A percentile compares a stretch with the other conserved stretches of the same genome.
Conservation (phyloP, 169 alveolate species). For the Cryptosporidium canis region DNA sequence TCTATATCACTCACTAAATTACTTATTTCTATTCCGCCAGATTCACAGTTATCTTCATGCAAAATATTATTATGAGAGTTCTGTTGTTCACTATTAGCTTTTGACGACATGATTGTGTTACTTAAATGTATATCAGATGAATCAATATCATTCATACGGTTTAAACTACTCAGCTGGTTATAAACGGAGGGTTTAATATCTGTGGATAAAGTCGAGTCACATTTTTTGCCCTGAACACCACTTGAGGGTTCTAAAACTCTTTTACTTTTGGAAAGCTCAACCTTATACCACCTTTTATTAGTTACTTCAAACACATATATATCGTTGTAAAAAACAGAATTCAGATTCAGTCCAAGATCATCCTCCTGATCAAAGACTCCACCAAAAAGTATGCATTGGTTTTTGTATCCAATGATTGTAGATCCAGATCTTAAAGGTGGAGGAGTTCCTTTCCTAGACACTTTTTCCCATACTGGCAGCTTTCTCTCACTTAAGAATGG, state of each 20-base stretch:
- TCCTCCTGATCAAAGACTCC: slow-evolving; percentile 89
- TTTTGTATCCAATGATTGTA: slow-evolving; percentile 79
- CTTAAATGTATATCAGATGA: background rate
- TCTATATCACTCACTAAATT: slow-evolving; percentile 9
- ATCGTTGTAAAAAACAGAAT: slow-evolving; percentile 82
- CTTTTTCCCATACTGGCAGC: slow-evolving; percentile 58
- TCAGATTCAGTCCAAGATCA: slow-evolving; percentile 79
- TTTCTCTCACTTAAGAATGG: slow-evolving; percentile 42
- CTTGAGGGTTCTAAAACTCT: background rate
- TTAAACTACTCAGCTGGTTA: background rate
- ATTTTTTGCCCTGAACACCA: background rate
- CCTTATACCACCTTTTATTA: slow-evolving; percentile 72
- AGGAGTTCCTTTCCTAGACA: slow-evolving; percentile 38
- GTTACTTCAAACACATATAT: slow-evolving; percentile 79
- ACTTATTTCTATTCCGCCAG: slow-evolving; percentile 7
- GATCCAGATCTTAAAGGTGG: slow-evolving; percentile 81
- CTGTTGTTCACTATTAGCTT: background rate
- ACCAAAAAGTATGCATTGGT: slow-evolving; percentile 83
- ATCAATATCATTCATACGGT: background rate
- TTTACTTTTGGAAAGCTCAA: slow-evolving; percentile 1
- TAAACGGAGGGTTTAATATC: background rate
- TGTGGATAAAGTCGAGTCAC: background rate
- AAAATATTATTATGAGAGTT: background rate
- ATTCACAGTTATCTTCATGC: background rate
- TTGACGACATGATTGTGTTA: background rate